A percentile compares a stretch with the other conserved stretches of the same genome.
phyloP scores from a whole-genome alignment of 345 rosid genomes.

The Rhodamnia rubescens region DNA sequence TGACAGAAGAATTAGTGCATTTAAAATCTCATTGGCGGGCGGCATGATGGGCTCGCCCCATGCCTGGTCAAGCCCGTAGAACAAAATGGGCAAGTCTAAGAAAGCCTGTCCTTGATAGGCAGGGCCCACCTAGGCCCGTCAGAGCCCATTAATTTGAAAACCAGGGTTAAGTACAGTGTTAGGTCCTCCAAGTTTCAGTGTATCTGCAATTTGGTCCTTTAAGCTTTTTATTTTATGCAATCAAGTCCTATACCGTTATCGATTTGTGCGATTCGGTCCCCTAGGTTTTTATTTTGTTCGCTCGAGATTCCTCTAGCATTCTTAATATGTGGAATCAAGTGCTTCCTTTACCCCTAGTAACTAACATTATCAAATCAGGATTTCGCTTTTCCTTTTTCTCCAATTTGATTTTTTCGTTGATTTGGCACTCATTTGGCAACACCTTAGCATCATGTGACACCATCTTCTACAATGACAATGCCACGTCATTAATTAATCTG shows the following conservation, averaged over 20 bases:
- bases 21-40: background rate
- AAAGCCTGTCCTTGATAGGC: background rate
- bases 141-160: background rate
- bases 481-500: background rate
- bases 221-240: background rate
- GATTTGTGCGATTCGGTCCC: background rate
- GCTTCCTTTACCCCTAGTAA: background rate
- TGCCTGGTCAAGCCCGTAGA: background rate
- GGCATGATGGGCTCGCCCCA: background rate
- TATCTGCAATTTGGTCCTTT: accelerated
- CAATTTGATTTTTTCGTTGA: background rate
- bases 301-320: background rate
- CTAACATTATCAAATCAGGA: background rate
- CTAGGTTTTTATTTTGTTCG: background rate
- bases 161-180: background rate
- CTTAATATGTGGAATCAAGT: background rate
- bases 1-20: background rate
- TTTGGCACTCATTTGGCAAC: accelerated
- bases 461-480: background rate
- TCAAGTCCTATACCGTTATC: background rate
- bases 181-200: background rate
- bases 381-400: background rate
- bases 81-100: background rate
- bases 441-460: background rate
- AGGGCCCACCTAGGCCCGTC: background rate